Percentiles rank a stretch among this genome's conserved stretches.
Evolutionary conservation across 306 rosid species (phyloP).

Genomic region (Lathyrus tuberosus): DNA sequence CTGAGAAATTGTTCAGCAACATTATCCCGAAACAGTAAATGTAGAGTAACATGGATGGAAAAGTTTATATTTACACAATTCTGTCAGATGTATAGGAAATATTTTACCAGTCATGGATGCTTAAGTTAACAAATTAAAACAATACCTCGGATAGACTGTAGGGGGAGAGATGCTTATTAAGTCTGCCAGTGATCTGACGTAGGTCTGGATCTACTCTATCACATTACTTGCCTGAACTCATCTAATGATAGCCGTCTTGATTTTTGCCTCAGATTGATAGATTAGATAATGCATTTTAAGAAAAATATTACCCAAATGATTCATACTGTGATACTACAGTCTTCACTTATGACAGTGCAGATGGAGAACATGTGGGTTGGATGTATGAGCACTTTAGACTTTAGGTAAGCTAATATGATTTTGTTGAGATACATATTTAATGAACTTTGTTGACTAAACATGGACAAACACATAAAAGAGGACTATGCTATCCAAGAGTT

Average conservation of each 20-base stretch:
- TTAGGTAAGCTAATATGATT: constrained; percentile 13
- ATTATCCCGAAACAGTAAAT: constrained; percentile 24
- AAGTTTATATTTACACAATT: constrained; percentile 18
- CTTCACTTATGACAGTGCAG: constrained; percentile 24
- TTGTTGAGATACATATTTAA: constrained; percentile 25
- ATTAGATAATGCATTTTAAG: constrained; percentile 20
- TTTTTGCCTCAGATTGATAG: constrained; percentile 28
- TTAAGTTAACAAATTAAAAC: neutral
- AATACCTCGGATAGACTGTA: constrained; percentile 11
- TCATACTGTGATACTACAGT: constrained; percentile 8
- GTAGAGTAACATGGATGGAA: constrained; percentile 23
- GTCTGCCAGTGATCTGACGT: neutral
- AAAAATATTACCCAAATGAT: constrained; percentile 17
- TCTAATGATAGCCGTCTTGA: constrained; percentile 16
- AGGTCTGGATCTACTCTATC: constrained; percentile 20
- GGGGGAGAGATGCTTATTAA: constrained; percentile 20
- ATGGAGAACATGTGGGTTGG: constrained; percentile 8
- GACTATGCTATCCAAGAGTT: constrained; percentile 9
- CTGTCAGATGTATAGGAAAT: constrained; percentile 13
- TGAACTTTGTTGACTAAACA: constrained; percentile 12
- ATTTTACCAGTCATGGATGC: neutral
- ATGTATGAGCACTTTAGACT: constrained; percentile 1
- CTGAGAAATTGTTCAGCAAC: constrained; percentile 29
- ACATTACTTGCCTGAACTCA: constrained; percentile 20
- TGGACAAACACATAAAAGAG: constrained; percentile 6